These are phyloP conservation scores for Phlebiopsis gigantea DNA, from an alignment of 768 basidiomycete species.

Conservation along the genomic window DNA sequence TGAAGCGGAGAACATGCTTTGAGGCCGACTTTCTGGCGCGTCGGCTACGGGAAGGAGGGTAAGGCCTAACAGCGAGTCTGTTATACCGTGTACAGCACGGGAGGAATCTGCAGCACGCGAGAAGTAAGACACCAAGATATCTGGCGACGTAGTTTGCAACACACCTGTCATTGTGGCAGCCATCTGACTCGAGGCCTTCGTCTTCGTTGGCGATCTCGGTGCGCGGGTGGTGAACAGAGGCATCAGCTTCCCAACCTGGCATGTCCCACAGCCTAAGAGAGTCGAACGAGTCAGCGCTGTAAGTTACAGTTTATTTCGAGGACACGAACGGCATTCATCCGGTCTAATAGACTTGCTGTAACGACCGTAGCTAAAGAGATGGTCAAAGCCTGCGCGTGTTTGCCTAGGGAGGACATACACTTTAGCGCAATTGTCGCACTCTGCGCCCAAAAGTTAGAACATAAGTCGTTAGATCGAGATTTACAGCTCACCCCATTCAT, in stretches of 20 bases:
- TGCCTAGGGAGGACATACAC: slow-evolving; percentile 37
- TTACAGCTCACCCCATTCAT: slow-evolving; percentile 60
- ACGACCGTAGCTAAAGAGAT: slow-evolving; percentile 55
- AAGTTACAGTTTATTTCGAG: too few relatives aligned
- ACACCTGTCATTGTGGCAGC: background rate
- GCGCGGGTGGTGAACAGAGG: slow-evolving; percentile 47
- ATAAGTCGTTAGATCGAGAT: background rate
- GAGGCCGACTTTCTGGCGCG: background rate
- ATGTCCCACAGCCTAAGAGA: slow-evolving; percentile 64
- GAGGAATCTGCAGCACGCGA: too few relatives aligned
- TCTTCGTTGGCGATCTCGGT: slow-evolving; percentile 25
- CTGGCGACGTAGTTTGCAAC: too few relatives aligned
- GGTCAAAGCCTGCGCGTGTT: background rate
- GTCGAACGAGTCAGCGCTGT: too few relatives aligned
- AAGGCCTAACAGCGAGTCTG: background rate
- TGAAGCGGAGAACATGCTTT: background rate
- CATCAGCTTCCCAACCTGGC: slow-evolving; percentile 52
- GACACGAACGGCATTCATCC: slow-evolving; percentile 52
- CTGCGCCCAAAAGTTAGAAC: slow-evolving; percentile 28
- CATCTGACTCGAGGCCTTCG: background rate
- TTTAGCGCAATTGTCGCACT: slow-evolving; percentile 59
- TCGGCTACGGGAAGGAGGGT: background rate
- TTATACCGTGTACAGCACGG: too few relatives aligned
- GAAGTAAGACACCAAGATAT: too few relatives aligned
- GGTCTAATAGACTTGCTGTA: slow-evolving; percentile 69